phyloP scores from a whole-genome alignment of 2,329 filamentous ascomycete genomes.

The Cordyceps cateniannulata region DNA sequence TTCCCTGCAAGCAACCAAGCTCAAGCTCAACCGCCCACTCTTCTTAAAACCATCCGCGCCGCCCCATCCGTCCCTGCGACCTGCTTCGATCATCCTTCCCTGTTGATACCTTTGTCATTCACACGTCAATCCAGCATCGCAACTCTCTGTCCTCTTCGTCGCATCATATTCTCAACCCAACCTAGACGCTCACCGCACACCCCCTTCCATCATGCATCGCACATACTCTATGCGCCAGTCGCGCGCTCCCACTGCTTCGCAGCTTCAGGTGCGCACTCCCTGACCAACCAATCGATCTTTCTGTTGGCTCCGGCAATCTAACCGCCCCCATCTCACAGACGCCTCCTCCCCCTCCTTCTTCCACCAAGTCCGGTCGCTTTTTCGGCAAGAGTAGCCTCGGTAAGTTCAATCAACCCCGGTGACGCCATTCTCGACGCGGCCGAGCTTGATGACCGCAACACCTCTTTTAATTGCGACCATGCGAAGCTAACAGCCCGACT shows the following conservation, averaged over 20 bases:
- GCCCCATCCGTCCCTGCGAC: slow-evolving; percentile 10
- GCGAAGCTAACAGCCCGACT: neutral
- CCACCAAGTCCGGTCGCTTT: slow-evolving; percentile 83
- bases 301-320: slow-evolving; percentile 9
- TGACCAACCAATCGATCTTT: neutral
- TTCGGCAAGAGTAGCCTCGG: slow-evolving; percentile 83
- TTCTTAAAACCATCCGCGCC: slow-evolving; percentile 10
- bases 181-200: neutral
- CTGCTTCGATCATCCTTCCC: slow-evolving; percentile 5
- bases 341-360: slow-evolving; percentile 84
- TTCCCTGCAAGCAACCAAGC: slow-evolving; percentile 8
- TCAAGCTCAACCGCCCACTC: slow-evolving; percentile 6
- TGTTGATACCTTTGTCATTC: slow-evolving; percentile 8
- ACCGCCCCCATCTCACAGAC: slow-evolving; percentile 51
- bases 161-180: neutral
- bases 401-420: slow-evolving; percentile 41
- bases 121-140: slow-evolving; percentile 5
- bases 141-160: neutral
- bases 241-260: slow-evolving; percentile 88
- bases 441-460: neutral
- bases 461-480: neutral
- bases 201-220: slow-evolving; percentile 69
- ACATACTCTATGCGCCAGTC: slow-evolving; percentile 98
- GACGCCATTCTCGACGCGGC: neutral
- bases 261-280: slow-evolving; percentile 45